Conservation (phyloP, 345 rosid genomes). For the Eucalyptus viminalis region DNA sequence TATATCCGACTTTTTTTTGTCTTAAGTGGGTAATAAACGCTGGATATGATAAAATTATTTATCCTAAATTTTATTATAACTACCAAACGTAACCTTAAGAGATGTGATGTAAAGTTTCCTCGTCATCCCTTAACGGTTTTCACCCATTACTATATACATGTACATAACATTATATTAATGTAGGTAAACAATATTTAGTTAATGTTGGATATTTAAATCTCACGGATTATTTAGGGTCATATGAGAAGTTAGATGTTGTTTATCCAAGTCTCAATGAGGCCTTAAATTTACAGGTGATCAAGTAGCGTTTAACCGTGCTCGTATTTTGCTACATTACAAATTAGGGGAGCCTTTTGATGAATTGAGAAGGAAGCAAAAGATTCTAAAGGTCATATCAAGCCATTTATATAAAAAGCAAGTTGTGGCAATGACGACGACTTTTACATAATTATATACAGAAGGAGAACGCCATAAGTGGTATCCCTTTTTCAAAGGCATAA, state of each 20-base stretch:
- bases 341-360: not conserved
- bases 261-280: not conserved
- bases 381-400: not conserved
- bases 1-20: too few species aligned
- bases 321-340: not conserved
- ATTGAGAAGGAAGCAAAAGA: not conserved
- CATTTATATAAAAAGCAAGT: not conserved
- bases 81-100: accelerated
- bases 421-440: not conserved
- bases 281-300: not conserved
- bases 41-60: too few species aligned
- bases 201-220: too few species aligned
- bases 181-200: not conserved
- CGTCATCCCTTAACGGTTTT: not conserved
- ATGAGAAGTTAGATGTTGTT: not conserved
- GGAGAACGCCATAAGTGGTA: not conserved
- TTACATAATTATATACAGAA: too few species aligned
- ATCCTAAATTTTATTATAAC: accelerated
- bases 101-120: not conserved
- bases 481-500: not conserved
- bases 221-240: not conserved
- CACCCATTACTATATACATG: not conserved
- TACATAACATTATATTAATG: not conserved
- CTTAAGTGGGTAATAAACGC: too few species aligned
- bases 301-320: too few species aligned